Evolutionary conservation across 306 rosid species (phyloP).

Genomic region (Cicer bijugum): DNA sequence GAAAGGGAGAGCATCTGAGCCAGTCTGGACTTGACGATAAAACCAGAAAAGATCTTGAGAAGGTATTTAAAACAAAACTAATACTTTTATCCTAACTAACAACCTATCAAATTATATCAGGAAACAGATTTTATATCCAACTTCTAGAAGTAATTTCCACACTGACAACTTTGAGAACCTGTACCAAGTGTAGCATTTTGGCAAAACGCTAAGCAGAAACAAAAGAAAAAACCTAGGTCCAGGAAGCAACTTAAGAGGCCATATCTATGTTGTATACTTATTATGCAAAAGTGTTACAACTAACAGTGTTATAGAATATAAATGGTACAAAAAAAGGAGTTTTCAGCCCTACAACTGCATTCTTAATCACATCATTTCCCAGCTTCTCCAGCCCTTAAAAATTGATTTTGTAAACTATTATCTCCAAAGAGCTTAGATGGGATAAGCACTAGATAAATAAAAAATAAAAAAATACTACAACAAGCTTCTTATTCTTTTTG

Average conservation of each 20-base stretch:
- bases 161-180: slow-evolving; percentile 23
- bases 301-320: not conserved
- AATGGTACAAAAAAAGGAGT: not conserved
- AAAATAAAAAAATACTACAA: not conserved
- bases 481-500: slow-evolving; percentile 2
- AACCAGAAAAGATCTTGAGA: slow-evolving; percentile 39
- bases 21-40: slow-evolving; percentile 62
- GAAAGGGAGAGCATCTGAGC: slow-evolving; percentile 81
- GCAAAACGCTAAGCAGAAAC: slow-evolving; percentile 37
- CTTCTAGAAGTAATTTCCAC: slow-evolving; percentile 21
- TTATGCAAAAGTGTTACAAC: not conserved
- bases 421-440: slow-evolving; percentile 13
- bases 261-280: not conserved
- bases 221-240: slow-evolving; percentile 19
- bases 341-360: slow-evolving; percentile 12
- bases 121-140: slow-evolving; percentile 36
- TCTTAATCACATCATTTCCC: slow-evolving; percentile 10
- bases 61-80: slow-evolving; percentile 38
- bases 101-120: slow-evolving; percentile 30
- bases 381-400: slow-evolving; percentile 21
- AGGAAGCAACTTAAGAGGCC: slow-evolving; percentile 20
- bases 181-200: slow-evolving; percentile 20
- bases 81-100: slow-evolving; percentile 14
- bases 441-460: slow-evolving; percentile 12
- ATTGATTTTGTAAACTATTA: slow-evolving; percentile 1